Evolutionary conservation across 2,329 filamentous ascomycete genomes (phyloP), one percentile per base, ranked within the genome.

Genomic region (Talaromyces sp.): DNA sequence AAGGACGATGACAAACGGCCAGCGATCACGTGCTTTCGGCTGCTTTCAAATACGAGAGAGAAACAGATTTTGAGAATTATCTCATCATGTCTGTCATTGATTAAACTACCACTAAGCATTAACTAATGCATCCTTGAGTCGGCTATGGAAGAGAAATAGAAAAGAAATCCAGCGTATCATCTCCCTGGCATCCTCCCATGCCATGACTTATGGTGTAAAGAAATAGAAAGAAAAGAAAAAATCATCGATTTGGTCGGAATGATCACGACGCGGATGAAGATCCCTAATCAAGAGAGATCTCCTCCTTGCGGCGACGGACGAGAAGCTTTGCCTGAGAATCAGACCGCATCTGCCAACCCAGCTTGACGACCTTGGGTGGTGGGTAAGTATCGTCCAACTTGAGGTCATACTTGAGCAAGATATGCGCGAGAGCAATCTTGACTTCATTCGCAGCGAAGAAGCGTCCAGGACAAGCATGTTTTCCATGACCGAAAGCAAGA

Each of bases 401-500:
- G 13, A 58, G 54, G 63, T 71, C 69, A 57, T 72, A 72, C 21
- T 69, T 66, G 22, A 69, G 57, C 21, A 71, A 22, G 33, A 71
- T 61, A 56, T 70, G 66, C 9, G 60, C 62, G 13, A 72, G 54
- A 8, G 64, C 48, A 31, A 69, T 62, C 59, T 70, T 72, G 17
- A 67, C 56, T 59, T 66, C 60, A 40, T 63, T 61, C 4, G 62
- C 61, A 0, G 68, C 69, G 46, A 69, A 70, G 55, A 68, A 70
- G n/a, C 70, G 61, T 9, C 70, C 69, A 3, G 69, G 68, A 59
- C 70, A 72, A 37, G 69, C 66, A 65, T 85, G 81, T 61, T 78
- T 73, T 7, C 83, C 83, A 60, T 84, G 80, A 0, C 83, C 82
- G 67, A 85, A 86, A 0, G 79, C 73, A 19, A 84, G 65, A 62